Percentiles rank a stretch among this genome's conserved stretches.
Evolutionary conservation across 208 protist species (phyloP).

Genomic region (Acanthamoeba sp.): DNA sequence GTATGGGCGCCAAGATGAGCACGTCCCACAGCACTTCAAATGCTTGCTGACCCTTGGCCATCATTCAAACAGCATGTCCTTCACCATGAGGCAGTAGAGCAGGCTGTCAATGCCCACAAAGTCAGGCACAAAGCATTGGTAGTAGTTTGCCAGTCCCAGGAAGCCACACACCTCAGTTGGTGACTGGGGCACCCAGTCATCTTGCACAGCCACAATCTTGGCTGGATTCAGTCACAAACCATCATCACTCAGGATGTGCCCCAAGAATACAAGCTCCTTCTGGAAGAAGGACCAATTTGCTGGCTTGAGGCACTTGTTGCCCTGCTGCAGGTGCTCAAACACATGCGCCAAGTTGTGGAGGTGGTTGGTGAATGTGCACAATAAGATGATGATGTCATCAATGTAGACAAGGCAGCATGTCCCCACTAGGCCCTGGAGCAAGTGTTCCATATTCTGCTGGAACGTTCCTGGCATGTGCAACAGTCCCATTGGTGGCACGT

Average conservation of each 20-base stretch:
- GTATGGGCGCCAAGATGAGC: background rate
- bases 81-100: background rate
- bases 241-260: background rate
- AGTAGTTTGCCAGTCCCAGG: constrained; percentile 46
- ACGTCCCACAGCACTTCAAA: background rate
- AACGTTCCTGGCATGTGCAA: constrained; percentile 69
- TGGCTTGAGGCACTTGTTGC: background rate
- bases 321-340: background rate
- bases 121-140: background rate
- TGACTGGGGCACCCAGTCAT: accelerated
- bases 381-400: constrained; percentile 60
- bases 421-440: background rate
- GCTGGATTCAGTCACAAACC: background rate
- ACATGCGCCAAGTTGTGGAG: background rate
- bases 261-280: background rate
- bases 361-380: background rate
- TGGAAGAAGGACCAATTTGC: background rate
- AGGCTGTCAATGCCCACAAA: background rate
- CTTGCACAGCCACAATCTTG: background rate
- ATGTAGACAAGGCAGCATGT: constrained; percentile 30
- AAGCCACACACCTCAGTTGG: background rate
- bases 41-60: background rate
- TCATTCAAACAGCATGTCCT: background rate
- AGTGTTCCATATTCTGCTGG: constrained; percentile 55
- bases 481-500: constrained; percentile 67